A percentile compares a stretch with the other conserved stretches of the same genome.
Conservation (phyloP, 805 yeast species). For the Teunomyces tritomae region DNA sequence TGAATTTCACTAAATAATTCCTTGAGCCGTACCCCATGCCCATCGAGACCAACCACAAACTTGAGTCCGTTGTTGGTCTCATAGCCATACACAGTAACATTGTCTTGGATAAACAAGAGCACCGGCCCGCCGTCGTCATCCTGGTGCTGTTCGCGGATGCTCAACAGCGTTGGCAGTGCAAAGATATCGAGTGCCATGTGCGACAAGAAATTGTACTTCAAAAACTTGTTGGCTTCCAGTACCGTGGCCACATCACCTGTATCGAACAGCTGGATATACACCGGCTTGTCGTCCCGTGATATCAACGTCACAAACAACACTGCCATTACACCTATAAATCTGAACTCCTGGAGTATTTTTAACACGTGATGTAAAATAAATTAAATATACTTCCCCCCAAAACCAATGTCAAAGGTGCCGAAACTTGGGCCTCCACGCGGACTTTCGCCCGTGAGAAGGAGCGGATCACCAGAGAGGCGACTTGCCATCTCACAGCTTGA, state of each 20-base stretch:
- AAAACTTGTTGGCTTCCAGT: slow-evolving; percentile 39
- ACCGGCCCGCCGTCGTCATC: slow-evolving; percentile 24
- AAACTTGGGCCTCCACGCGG: slow-evolving; percentile 4
- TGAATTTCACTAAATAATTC: slow-evolving; percentile 34
- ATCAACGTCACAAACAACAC: slow-evolving; percentile 58
- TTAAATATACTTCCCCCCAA: neutral
- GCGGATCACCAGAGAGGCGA: slow-evolving; percentile 10
- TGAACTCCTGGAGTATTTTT: no score
- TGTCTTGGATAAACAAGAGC: slow-evolving; percentile 65
- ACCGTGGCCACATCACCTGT: neutral
- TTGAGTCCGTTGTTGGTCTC: slow-evolving; percentile 69
- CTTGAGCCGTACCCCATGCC: neutral
- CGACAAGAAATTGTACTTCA: slow-evolving; percentile 68
- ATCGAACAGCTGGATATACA: slow-evolving; percentile 57
- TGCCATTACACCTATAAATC: neutral
- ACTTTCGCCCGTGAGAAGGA: slow-evolving; percentile 7
- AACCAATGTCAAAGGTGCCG: neutral
- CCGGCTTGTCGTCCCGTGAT: slow-evolving; percentile 56
- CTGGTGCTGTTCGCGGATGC: slow-evolving; percentile 37
- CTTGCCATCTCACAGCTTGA: slow-evolving; percentile 7
- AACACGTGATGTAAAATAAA: neutral
- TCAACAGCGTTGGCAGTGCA: slow-evolving; percentile 48
- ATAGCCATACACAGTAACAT: slow-evolving; percentile 62
- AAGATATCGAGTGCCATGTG: slow-evolving; percentile 75
- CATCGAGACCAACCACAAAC: slow-evolving; percentile 52